These are phyloP conservation scores for Suillus occidentalis DNA, from an alignment of 768 basidiomycete genomes.

Conservation along the genomic window DNA sequence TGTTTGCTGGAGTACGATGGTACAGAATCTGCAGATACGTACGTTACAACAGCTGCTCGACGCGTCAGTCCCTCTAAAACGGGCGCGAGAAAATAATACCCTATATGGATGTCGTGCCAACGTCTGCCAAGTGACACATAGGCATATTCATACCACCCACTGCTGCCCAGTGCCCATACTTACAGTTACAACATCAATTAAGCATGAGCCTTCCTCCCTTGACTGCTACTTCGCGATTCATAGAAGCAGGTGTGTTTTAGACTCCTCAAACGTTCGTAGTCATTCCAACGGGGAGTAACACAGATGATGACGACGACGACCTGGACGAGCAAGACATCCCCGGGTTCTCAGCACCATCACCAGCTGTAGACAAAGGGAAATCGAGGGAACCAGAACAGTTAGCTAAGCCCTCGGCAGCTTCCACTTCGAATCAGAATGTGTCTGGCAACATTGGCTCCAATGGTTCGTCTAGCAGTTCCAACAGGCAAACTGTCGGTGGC, in stretches of 20 bases:
- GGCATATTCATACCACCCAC: not conserved
- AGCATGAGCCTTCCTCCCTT: constrained; percentile 31
- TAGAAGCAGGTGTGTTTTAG: constrained; percentile 64
- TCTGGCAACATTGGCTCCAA: constrained; percentile 75
- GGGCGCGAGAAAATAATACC: not conserved
- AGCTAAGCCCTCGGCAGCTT: constrained; percentile 38
- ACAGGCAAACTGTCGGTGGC: constrained; percentile 76
- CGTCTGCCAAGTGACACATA: not conserved
- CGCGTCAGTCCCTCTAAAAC: constrained; percentile 48
- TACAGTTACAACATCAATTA: not conserved
- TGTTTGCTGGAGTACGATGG: constrained; percentile 12
- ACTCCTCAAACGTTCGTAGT: not conserved
- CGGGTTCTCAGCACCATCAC: constrained; percentile 69
- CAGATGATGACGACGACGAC: constrained; percentile 74
- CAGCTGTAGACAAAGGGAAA: constrained; percentile 66
- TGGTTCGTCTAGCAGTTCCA: constrained; percentile 39
- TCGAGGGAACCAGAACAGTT: constrained; percentile 58
- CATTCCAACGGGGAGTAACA: constrained; percentile 8
- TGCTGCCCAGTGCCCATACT: not conserved
- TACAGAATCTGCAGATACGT: not conserved
- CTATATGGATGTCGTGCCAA: not conserved
- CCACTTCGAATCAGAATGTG: constrained; percentile 38
- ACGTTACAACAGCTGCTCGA: constrained; percentile 24
- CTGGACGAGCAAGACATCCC: constrained; percentile 81
- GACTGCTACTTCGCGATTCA: constrained; percentile 71